Conservation (phyloP, 2,329 filamentous ascomycete species). For the Aspergillus sp. region DNA sequence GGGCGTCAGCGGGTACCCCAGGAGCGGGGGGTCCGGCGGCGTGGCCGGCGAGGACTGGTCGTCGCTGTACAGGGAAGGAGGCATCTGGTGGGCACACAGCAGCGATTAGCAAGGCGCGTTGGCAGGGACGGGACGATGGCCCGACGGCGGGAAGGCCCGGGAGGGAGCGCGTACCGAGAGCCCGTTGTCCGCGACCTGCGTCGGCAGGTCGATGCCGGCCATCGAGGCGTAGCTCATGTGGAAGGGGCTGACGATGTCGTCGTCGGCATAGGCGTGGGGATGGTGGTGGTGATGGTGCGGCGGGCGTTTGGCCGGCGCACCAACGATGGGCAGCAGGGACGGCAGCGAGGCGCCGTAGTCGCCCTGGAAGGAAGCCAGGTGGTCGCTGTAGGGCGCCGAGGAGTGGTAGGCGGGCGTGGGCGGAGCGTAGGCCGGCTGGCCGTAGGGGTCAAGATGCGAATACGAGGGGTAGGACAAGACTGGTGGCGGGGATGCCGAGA, state of each 20-base stretch:
- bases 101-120: constrained; percentile 19
- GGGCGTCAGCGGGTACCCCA: constrained; percentile 42
- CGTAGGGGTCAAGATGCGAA: constrained; percentile 45
- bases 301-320: constrained; percentile 52
- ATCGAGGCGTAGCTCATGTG: constrained; percentile 61
- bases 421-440: constrained; percentile 32
- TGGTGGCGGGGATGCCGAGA: constrained; percentile 59
- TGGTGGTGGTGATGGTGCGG: too few species aligned
- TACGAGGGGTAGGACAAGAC: constrained; percentile 55
- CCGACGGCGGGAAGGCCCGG: too few species aligned
- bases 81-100: constrained; percentile 32
- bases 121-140: constrained; percentile 11
- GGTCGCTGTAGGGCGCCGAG: constrained; percentile 30
- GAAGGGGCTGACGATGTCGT: constrained; percentile 58
- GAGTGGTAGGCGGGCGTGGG: constrained; percentile 33
- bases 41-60: constrained; percentile 41
- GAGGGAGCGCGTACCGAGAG: constrained; percentile 43
- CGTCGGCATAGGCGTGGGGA: constrained; percentile 49
- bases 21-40: constrained; percentile 40
- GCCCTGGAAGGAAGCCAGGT: constrained; percentile 35
- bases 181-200: constrained; percentile 36
- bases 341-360: constrained; percentile 42
- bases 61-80: constrained; percentile 38
- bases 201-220: constrained; percentile 53
- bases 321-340: constrained; percentile 47